Evolutionary conservation across 768 basidiomycete genomes (phyloP).

Genomic region (Trametes coccinea): DNA sequence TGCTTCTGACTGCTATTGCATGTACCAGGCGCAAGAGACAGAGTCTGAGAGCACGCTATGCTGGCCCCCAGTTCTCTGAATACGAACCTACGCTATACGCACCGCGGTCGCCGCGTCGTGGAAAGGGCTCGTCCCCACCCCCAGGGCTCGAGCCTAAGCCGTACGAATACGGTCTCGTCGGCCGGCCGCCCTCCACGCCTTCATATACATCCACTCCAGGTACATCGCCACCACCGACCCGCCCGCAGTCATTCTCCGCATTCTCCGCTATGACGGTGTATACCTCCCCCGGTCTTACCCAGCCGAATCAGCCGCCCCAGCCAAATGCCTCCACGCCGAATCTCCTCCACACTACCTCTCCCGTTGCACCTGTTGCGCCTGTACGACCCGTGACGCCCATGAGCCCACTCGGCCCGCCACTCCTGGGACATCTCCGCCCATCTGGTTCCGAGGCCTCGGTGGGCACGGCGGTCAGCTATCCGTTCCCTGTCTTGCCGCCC

Average conservation of each 20-base stretch:
- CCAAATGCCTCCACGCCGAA: not conserved
- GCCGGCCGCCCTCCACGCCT: conserved; percentile 28
- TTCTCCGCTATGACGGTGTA: conserved; percentile 7
- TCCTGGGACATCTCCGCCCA: not conserved
- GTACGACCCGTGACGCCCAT: conserved; percentile 9
- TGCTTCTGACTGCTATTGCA: conserved; percentile 2
- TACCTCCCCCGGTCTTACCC: not conserved
- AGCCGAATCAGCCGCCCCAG: not conserved
- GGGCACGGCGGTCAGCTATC: conserved; percentile 21
- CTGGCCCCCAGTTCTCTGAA: conserved; percentile 1
- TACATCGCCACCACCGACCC: conserved; percentile 17
- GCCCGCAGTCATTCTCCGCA: conserved; percentile 22
- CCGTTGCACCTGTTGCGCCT: conserved; percentile 2
- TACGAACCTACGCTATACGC: conserved; percentile 9
- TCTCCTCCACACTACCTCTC: conserved; percentile 7
- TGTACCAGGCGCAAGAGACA: conserved; percentile 43
- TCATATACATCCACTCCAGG: conserved; percentile 15
- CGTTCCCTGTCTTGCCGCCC: conserved; percentile 23
- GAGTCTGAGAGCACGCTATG: conserved; percentile 17
- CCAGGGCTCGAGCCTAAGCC: conserved; percentile 49
- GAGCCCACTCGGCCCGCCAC: conserved; percentile 3
- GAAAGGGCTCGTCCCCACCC: conserved; percentile 4
- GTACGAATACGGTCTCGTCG: conserved; percentile 65
- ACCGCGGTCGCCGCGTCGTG: not conserved
- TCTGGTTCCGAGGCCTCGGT: conserved; percentile 12